Base-by-base conservation (phyloP, 371 early-diverging fungal genomes). In the Mucor mucedo region DNA sequence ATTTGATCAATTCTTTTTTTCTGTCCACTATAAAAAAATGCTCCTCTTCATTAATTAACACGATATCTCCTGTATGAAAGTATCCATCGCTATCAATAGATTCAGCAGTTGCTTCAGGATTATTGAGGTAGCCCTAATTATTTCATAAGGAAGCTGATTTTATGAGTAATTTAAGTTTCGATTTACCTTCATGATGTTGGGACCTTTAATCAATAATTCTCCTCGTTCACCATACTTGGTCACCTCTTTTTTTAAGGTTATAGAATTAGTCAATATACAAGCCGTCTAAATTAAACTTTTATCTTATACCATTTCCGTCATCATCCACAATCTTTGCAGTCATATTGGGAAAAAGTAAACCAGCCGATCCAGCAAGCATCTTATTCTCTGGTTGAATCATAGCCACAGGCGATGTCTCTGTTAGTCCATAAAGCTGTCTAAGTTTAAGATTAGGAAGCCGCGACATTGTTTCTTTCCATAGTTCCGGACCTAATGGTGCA, bases 51-150 rank as follows among this genome's bases (percentile, higher is more conserved):
- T 90, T 88, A 2, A 87, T 74, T 5, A 82, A 58, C 2, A 84
- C 95, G 48, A 95, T 73, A 68, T 97, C 97, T 5, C 94, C 95
- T 0, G 93, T 93, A 55, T 91, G 93, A 50, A 94, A 75, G 73
- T 87, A 95, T 0, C 85, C 87, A 4, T 88, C 69, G 2, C 58
- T 50, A 59, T 89, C 89, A 13, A 90, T 83, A 5, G 83, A 72
- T 0, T 81, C 87, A 7, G 70, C 70, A 0, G 93, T 93, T 0
- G 91, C 93, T 60, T 88, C 65, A n/a, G 80, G 76, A 52, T 87
- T 87, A 58, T 89, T 85, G 16, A 85, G 70, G 55, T 92, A 89
- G 0, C 89, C 90, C 65, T 82, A 47, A 21, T 21, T 21, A 21
- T 21, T 21, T 21, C 21, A 21, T 21, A 21, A 42, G 45, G n/a